These are phyloP conservation scores for Hericium coralloides DNA, from an alignment of 768 basidiomycete species.

Conservation along the genomic window DNA sequence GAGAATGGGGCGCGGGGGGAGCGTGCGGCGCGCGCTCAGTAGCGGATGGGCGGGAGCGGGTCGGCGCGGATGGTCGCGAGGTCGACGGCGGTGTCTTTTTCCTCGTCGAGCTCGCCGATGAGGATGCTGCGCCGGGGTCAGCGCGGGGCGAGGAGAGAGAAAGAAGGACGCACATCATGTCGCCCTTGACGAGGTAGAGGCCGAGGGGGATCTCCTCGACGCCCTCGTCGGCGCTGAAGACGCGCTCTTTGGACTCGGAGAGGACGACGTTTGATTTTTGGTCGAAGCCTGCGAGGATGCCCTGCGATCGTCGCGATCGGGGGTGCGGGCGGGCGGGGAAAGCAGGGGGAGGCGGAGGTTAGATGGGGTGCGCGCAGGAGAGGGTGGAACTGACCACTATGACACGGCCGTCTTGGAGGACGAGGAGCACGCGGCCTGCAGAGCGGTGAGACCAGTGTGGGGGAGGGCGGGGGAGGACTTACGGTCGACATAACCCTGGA, in stretches of 20 bases:
- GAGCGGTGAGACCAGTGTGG: neutral
- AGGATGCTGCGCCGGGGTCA: constrained; percentile 40
- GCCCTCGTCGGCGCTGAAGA: constrained; percentile 84
- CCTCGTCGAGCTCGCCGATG: constrained; percentile 82
- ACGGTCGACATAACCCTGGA: constrained; percentile 91
- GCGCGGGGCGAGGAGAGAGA: constrained; percentile 1
- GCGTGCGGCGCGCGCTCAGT: constrained; percentile 38
- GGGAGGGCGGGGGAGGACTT: constrained; percentile 18
- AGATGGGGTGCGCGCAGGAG: neutral
- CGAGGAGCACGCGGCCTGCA: constrained; percentile 81
- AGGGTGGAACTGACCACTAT: constrained; percentile 57
- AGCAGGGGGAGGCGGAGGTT: neutral
- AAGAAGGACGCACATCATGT: constrained; percentile 79
- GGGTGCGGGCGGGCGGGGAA: neutral
- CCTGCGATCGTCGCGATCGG: constrained; percentile 36
- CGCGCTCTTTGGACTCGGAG: constrained; percentile 87
- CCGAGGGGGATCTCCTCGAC: constrained; percentile 94
- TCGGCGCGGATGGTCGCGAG: constrained; percentile 78
- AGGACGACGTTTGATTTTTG: constrained; percentile 95
- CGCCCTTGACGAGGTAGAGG: constrained; percentile 94
- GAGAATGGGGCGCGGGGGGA: too few relatives aligned
- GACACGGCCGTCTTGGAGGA: constrained; percentile 92
- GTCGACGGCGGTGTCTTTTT: constrained; percentile 66
- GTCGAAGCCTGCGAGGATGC: constrained; percentile 87
- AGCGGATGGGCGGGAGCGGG: constrained; percentile 76